Evolutionary conservation across 208 protist genomes (phyloP).

Genomic region (Crithidia mellificae): DNA sequence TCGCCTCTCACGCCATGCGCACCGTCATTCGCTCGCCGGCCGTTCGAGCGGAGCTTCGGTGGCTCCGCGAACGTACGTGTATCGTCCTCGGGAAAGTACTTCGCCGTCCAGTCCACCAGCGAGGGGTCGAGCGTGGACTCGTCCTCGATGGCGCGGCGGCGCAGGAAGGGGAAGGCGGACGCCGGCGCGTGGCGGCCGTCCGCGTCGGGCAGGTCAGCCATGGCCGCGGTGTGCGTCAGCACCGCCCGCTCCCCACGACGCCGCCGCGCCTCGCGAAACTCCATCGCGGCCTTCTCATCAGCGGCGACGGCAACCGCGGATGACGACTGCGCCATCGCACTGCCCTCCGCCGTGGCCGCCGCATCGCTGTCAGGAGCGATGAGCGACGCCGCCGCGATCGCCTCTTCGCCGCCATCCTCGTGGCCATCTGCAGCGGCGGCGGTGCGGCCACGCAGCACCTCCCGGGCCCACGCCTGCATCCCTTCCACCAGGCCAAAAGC

Average conservation of each 20-base stretch:
- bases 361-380: neutral
- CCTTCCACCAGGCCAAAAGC: constrained; percentile 44
- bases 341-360: neutral
- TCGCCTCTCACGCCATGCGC: neutral
- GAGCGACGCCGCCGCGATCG: neutral
- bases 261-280: constrained; percentile 46
- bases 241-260: constrained; percentile 51
- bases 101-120: constrained; percentile 90
- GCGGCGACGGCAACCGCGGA: neutral
- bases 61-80: constrained; percentile 64
- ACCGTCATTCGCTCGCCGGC: neutral
- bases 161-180: constrained; percentile 85
- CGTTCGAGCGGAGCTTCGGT: constrained; percentile 51
- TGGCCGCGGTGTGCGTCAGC: constrained; percentile 62
- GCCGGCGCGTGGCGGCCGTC: constrained; percentile 28
- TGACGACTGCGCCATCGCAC: neutral
- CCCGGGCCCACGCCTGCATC: constrained; percentile 53
- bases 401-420: neutral
- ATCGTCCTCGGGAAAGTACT: constrained; percentile 87
- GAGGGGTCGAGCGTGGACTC: constrained; percentile 79
- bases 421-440: neutral
- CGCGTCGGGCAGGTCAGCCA: constrained; percentile 45
- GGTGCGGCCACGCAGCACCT: constrained; percentile 22
- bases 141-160: constrained; percentile 75
- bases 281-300: constrained; percentile 21